These are phyloP conservation scores for Gossypium stocksii DNA, from an alignment of 345 rosid genomes.

Conservation along the genomic window DNA sequence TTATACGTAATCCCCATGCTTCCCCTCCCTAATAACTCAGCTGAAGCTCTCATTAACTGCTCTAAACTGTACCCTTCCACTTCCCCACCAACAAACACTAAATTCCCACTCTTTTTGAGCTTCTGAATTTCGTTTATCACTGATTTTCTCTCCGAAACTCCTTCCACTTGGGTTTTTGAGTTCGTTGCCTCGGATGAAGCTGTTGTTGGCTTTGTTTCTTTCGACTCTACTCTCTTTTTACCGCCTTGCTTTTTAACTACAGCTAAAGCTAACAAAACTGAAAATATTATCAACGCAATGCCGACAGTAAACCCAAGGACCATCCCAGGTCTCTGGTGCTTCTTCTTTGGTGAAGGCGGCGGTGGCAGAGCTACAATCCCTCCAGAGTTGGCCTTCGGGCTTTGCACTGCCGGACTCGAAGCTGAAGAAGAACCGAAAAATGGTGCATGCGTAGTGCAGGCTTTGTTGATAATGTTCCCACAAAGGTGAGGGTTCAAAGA, in stretches of 20 bases:
- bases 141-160: constrained; percentile 19
- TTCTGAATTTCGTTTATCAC: constrained; percentile 22
- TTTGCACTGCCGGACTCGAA: constrained; percentile 51
- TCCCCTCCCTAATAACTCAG: constrained; percentile 90
- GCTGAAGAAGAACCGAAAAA: constrained; percentile 58
- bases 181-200: not conserved
- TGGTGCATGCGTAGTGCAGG: constrained; percentile 55
- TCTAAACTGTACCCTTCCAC: constrained; percentile 54
- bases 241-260: constrained; percentile 30
- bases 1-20: constrained; percentile 76
- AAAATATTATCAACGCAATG: constrained; percentile 37
- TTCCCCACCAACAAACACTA: constrained; percentile 53
- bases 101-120: constrained; percentile 41
- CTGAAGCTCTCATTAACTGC: constrained; percentile 87
- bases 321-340: constrained; percentile 35
- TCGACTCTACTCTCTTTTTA: constrained; percentile 10
- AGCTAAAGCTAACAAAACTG: constrained; percentile 38
- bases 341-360: constrained; percentile 30
- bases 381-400: constrained; percentile 34
- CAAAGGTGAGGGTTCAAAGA: constrained; percentile 63
- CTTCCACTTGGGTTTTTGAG: constrained; percentile 18
- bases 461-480: constrained; percentile 64
- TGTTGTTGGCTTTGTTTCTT: constrained; percentile 22
- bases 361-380: constrained; percentile 36
- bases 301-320: constrained; percentile 50